Conservation (phyloP, 2,329 filamentous ascomycete genomes). For the Pseudogymnoascus sp. region DNA sequence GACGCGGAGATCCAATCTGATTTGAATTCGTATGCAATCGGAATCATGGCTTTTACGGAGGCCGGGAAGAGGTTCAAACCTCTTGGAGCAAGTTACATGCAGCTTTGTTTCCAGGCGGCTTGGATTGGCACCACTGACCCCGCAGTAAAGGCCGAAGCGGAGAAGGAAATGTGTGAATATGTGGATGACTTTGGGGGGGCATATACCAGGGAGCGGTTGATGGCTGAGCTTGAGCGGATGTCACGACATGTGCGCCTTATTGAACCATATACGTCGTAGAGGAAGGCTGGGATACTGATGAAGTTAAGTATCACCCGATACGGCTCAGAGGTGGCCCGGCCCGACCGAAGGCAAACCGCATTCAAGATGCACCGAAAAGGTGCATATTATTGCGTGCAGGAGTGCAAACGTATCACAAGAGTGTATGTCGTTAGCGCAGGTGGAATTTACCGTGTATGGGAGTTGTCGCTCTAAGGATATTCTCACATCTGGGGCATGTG, state of each 20-base stretch:
- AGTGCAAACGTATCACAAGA: not conserved
- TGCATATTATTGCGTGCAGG: not conserved
- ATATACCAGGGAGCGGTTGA: not conserved
- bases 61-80: conserved; percentile 26
- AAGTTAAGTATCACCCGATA: not conserved
- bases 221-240: not conserved
- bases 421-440: not conserved
- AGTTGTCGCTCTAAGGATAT: not conserved
- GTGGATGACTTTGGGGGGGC: not conserved
- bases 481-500: not conserved
- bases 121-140: conserved; percentile 19
- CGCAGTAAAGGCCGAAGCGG: not conserved
- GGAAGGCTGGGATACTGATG: not conserved
- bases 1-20: conserved; percentile 13
- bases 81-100: conserved; percentile 28
- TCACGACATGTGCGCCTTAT: not conserved
- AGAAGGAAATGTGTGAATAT: not conserved
- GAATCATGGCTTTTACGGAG: conserved; percentile 27
- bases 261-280: not conserved
- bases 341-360: not conserved
- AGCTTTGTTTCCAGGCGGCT: conserved; percentile 24
- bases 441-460: not conserved
- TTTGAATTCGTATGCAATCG: conserved; percentile 23
- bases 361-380: not conserved
- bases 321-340: not conserved